These are phyloP conservation scores for Thraustotheca clavata DNA, from an alignment of 352 stramenopile species.

Conservation along the genomic window DNA sequence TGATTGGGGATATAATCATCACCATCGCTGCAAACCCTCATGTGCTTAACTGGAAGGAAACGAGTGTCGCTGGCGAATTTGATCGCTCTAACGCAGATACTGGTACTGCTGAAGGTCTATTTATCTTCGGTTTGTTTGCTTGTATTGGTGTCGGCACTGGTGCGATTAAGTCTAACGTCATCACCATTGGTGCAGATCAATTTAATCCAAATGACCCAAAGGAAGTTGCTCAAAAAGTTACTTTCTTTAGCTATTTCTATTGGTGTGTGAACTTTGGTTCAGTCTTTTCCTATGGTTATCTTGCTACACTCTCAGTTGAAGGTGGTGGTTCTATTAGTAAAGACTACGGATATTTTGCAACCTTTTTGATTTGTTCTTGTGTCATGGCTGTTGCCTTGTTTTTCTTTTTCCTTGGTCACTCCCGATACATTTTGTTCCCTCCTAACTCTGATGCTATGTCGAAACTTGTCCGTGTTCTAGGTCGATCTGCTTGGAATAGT, in stretches of 20 bases:
- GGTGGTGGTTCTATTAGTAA: constrained; percentile 57
- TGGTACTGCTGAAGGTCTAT: constrained; percentile 49
- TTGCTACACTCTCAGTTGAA: constrained; percentile 84
- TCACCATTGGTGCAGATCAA: constrained; percentile 79
- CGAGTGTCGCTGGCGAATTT: neutral
- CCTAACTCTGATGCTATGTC: constrained; percentile 66
- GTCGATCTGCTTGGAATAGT: neutral
- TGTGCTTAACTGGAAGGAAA: constrained; percentile 43
- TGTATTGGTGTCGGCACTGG: constrained; percentile 71
- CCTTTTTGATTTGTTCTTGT: constrained; percentile 70
- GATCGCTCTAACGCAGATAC: neutral
- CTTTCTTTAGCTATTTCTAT: constrained; percentile 91
- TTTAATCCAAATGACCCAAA: constrained; percentile 81
- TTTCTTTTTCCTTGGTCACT: constrained; percentile 40
- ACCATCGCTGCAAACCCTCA: constrained; percentile 53
- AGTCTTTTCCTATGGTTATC: constrained; percentile 86
- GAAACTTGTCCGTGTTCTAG: constrained; percentile 30
- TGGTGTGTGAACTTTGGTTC: constrained; percentile 87
- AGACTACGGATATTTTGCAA: constrained; percentile 86
- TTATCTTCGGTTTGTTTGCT: constrained; percentile 61
- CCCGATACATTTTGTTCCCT: constrained; percentile 66
- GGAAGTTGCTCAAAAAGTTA: constrained; percentile 65
- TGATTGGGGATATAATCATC: constrained; percentile 53
- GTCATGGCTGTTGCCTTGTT: constrained; percentile 74
- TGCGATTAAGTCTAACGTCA: constrained; percentile 82